phyloP scores from a whole-genome alignment of 2,329 filamentous ascomycete species.

The Fusarium sororula region DNA sequence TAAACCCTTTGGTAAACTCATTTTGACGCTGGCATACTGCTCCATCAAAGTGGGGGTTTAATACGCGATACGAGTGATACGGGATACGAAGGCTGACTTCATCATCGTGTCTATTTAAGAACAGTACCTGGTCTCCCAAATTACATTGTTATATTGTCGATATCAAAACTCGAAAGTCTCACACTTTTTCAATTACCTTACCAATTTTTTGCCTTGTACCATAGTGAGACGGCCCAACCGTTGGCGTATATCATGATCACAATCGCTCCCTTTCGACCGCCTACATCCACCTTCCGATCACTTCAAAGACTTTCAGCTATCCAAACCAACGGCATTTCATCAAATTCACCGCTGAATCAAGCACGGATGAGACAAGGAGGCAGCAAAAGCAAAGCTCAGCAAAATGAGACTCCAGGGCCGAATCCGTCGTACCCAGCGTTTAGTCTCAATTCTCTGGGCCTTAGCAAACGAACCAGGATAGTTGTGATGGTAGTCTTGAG shows the following conservation, averaged over 20 bases:
- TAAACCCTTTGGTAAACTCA: no score
- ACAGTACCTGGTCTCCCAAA: no score
- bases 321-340: not conserved
- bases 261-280: not conserved
- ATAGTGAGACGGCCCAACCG: not conserved
- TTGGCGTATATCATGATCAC: not conserved
- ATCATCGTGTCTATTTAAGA: not conserved
- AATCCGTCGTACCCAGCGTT: constrained; percentile 37
- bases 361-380: not conserved
- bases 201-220: fast-evolving
- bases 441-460: constrained; percentile 41
- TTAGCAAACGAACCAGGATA: constrained; percentile 43
- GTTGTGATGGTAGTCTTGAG: constrained; percentile 38
- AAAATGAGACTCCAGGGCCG: not conserved
- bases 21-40: no score
- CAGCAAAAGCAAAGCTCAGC: not conserved
- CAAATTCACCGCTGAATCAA: fast-evolving
- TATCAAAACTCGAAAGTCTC: no score
- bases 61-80: not conserved
- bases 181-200: fast-evolving
- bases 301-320: not conserved
- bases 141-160: fast-evolving
- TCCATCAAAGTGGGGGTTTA: not conserved
- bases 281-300: no score
- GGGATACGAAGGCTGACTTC: constrained; percentile 48